phyloP scores from a whole-genome alignment of 441 rosid genomes.

The Heliophila coronopifolia region DNA sequence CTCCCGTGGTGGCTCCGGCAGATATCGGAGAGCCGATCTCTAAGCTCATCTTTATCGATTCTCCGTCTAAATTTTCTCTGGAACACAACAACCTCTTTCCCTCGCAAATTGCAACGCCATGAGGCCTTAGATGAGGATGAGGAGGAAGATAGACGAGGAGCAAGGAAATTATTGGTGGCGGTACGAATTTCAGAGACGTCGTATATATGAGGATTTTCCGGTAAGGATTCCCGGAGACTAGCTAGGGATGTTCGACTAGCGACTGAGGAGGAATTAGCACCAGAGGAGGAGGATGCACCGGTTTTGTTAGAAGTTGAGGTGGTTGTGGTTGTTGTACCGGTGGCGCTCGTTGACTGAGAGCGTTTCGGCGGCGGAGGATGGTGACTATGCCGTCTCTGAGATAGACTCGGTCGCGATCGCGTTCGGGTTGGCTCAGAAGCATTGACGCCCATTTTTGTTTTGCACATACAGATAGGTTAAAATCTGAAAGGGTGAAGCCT shows the following conservation, averaged over 20 bases:
- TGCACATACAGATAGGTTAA: slow-evolving; percentile 43
- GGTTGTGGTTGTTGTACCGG: slow-evolving; percentile 4
- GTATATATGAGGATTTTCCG: slow-evolving; percentile 71
- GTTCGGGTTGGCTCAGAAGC: slow-evolving; percentile 44
- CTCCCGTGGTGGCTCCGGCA: slow-evolving; percentile 67
- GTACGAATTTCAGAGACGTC: slow-evolving; percentile 64
- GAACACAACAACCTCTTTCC: slow-evolving; percentile 51
- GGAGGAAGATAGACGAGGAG: slow-evolving; percentile 46
- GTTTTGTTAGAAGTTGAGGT: slow-evolving; percentile 25
- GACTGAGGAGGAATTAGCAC: slow-evolving; percentile 30
- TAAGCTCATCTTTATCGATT: slow-evolving; percentile 35
- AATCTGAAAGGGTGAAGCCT: not conserved
- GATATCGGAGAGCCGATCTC: slow-evolving; percentile 45
- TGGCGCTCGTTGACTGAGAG: slow-evolving; percentile 9
- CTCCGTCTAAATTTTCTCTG: slow-evolving; percentile 63
- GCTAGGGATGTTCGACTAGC: slow-evolving; percentile 52
- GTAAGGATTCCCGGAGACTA: slow-evolving; percentile 53
- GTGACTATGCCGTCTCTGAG: slow-evolving; percentile 18
- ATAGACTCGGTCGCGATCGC: slow-evolving; percentile 19
- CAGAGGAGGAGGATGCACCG: slow-evolving; percentile 34
- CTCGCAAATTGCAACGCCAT: slow-evolving; percentile 72
- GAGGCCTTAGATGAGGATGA: slow-evolving; percentile 51
- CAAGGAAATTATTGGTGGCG: slow-evolving; percentile 84
- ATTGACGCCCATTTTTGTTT: slow-evolving; percentile 54
- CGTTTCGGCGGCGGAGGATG: not conserved